Conservation (phyloP, 192 early-diverging fungal genomes). For the Backusella sp. region DNA sequence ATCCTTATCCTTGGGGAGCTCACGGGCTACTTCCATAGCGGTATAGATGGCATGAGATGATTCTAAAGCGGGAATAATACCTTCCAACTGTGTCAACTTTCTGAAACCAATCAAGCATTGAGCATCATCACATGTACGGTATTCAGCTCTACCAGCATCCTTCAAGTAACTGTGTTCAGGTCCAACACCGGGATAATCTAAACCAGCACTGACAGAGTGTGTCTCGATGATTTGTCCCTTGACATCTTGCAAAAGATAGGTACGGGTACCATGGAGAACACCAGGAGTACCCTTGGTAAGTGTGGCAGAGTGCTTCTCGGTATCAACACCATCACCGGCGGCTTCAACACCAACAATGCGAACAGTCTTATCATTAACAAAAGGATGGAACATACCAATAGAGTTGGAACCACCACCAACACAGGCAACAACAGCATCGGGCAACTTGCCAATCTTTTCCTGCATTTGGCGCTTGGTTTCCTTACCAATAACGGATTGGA, state of each 20-base stretch:
- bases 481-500: slow-evolving; percentile 95
- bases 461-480: slow-evolving; percentile 88
- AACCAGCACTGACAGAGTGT: slow-evolving; percentile 91
- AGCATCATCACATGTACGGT: slow-evolving; percentile 59
- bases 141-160: slow-evolving; percentile 83
- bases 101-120: slow-evolving; percentile 88
- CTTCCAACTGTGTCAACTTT: slow-evolving; percentile 66
- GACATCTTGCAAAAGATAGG: slow-evolving; percentile 90
- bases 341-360: slow-evolving; percentile 93
- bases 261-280: slow-evolving; percentile 95
- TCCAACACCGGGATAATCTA: slow-evolving; percentile 98
- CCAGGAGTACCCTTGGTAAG: slow-evolving; percentile 81
- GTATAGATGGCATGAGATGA: slow-evolving; percentile 89
- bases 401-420: slow-evolving; percentile 97
- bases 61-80: slow-evolving; percentile 97
- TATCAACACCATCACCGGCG: slow-evolving; percentile 89
- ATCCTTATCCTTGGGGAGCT: slow-evolving; percentile 72
- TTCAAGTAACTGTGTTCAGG: slow-evolving; percentile 95
- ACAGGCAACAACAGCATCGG: slow-evolving; percentile 93
- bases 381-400: slow-evolving; percentile 97
- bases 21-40: slow-evolving; percentile 75
- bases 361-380: slow-evolving; percentile 82
- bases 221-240: slow-evolving; percentile 98
- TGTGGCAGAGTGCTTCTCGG: slow-evolving; percentile 88
- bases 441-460: slow-evolving; percentile 77